Base-by-base conservation (phyloP, 176 grass and related monocot genomes). In the Otatea glauca region DNA sequence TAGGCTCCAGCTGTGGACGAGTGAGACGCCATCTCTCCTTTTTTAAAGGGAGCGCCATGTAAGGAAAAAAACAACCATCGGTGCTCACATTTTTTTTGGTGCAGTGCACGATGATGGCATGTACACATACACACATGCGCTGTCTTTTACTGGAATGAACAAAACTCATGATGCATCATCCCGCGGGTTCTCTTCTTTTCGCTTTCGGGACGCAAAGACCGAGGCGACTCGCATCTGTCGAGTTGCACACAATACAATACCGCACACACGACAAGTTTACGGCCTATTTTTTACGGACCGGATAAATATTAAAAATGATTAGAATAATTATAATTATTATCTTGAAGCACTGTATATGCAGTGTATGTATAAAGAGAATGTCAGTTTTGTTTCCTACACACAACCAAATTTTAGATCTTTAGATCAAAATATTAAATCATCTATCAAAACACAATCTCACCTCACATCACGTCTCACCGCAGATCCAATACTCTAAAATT, bases 1-100 rank as follows among this genome's bases (percentile, higher is more conserved):
- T 63, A 43, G 44, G 15, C 49, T 63, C 88, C 88, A 85, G 88
- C 77, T 81, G 76, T 44, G 76, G 50, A 15, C 29, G 59, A 75
- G 39, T 41, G 68, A 9, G 32, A 23, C 24, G 10, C 29, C 72
- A 62, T 50, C 16, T 0, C 4, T 18, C 17, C 35, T 54, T 18
- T 13, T 49, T 9, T 20, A 7, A 24, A 55, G 43, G 14, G 24
- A n/a, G 64, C 64, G 15, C 58, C 9, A 11, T 17, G 23, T 4
- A 3, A 72, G 32, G 27, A 18, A 4, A 7, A 53, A 35, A 54
- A 20, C 16, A n/a, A 34, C 1, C 3, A 41, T 7, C 0, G 23
- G 6, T 14, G 35, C 47, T 68, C 62, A 21, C 37, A 66, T 37
- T 21, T 37, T 21, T 37, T 47, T 20, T 51, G 50, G 39, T 3